These are phyloP conservation scores for Xylaria longipes DNA, from an alignment of 495 filamentous ascomycete species.

Conservation along the genomic window DNA sequence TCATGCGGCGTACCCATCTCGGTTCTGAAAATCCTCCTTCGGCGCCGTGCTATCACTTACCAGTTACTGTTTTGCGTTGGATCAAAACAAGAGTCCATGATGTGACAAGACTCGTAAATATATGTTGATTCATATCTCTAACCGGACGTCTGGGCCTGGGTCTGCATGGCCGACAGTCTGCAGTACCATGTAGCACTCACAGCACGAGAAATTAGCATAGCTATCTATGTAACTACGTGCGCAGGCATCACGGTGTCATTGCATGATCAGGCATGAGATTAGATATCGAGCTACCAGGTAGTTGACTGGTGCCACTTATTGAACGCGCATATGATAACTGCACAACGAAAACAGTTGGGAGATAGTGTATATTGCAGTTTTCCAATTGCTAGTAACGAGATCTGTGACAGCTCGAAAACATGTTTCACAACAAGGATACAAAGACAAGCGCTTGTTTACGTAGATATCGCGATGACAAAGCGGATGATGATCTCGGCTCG, in stretches of 20 bases:
- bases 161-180: conserved; percentile 5
- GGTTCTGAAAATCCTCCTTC: not conserved
- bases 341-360: not conserved
- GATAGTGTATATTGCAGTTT: not conserved
- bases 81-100: not conserved
- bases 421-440: not conserved
- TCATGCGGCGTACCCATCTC: not conserved
- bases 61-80: not conserved
- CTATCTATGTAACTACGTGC: not conserved
- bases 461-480: conserved; percentile 1
- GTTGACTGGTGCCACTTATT: not conserved
- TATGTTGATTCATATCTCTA: not conserved
- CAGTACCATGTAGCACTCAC: not conserved
- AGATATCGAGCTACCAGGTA: not conserved
- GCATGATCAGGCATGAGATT: conserved; percentile 1
- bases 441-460: not conserved
- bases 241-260: conserved; percentile 2
- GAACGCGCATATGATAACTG: not conserved
- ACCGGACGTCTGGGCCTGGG: not conserved
- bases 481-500: not conserved
- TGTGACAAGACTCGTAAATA: not conserved
- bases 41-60: not conserved
- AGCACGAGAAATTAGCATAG: not conserved
- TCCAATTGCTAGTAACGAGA: not conserved
- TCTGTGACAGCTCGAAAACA: conserved; percentile 8